Evolutionary conservation across 2,329 filamentous ascomycete genomes (phyloP), one percentile per base, ranked within the genome.

Genomic region (Teratosphaeria gauchensis): DNA sequence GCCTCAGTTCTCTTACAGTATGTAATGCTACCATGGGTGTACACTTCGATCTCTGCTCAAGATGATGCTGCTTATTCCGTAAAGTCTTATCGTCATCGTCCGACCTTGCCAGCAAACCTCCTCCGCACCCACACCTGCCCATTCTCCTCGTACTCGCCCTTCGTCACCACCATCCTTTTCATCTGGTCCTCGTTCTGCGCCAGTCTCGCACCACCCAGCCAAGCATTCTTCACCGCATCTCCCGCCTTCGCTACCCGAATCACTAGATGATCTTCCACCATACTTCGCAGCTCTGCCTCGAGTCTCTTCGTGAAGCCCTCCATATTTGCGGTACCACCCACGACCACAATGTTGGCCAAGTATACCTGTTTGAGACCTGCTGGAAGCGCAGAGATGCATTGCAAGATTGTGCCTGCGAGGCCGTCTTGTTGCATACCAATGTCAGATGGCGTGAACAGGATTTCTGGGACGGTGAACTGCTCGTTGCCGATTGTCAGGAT

Each of bases 401-500:
- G 86, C 74, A 94, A 79, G 11, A 96, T 82, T n/a, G 90, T 81
- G 54, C 92, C 89, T 0, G 90, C 83, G 21, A 99, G 78, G 0
- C 94, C 94, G 0, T 87, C 85, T 67, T 95, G 89, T 53, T 84
- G 83, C 73, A 96, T 84, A 0, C 91, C 92, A 51, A 95, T 86
- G 73, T 97, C 92, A 3, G 82, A 81, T 0, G 94, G 94, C 58
- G 82, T 87, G 75, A 99, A 97, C 2, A 99, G 76, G 5, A 97
- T 79, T 71, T 99, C 94, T 0, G 94, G 92, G 0, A 96, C 87
- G 1, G 84, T 79, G 70, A 99, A 99, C 53, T 92, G 84, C 75
- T 99, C 94, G 72, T 96, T 97, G 4, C 90, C 87, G 9, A 99
- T 79, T 0, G 91, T 90, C 63, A 99, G 76, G 14, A 92, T 80